A percentile compares a stretch with the other conserved stretches of the same genome.
phyloP scores from a whole-genome alignment of 129 eudicot genomes.

The Erigeron canadensis region DNA sequence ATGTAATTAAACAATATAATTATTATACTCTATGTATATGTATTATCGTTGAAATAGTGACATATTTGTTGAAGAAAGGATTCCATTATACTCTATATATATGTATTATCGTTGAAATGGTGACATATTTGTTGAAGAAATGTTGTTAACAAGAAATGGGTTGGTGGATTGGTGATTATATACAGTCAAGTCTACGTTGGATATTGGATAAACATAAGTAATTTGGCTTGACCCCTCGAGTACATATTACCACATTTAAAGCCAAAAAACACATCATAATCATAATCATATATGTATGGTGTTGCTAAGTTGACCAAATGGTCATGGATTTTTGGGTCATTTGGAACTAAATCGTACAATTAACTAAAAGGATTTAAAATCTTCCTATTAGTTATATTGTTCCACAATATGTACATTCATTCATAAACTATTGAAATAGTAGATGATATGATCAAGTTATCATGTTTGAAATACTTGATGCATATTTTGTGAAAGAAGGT shows the following conservation, averaged over 20 bases:
- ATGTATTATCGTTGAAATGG: not conserved
- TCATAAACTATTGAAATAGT: too few species aligned
- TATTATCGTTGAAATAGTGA: not conserved
- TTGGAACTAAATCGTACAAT: not conserved
- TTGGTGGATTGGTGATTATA: conserved; percentile 21
- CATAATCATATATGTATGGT: conserved; percentile 13
- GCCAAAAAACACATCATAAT: conserved; percentile 23
- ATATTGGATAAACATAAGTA: conserved; percentile 30
- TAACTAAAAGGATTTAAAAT: not conserved
- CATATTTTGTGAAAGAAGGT: not conserved
- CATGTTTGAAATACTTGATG: too few species aligned
- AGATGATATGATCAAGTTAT: too few species aligned
- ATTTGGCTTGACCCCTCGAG: conserved; percentile 3
- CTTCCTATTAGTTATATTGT: not conserved
- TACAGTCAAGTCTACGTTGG: conserved; percentile 27
- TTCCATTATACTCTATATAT: not conserved
- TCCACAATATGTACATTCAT: too few species aligned
- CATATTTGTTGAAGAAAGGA: conserved; percentile 4
- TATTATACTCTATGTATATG: not conserved
- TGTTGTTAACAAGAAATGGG: not conserved
- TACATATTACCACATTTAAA: conserved; percentile 2
- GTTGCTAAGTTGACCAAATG: conserved; percentile 22
- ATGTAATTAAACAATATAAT: too few species aligned
- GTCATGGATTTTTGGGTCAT: not conserved
- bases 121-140: conserved; percentile 8